A percentile compares a stretch with the other conserved stretches of the same genome.
phyloP scores from a whole-genome alignment of 1,139 yeast genomes.

The Suhomyces terraborum region DNA sequence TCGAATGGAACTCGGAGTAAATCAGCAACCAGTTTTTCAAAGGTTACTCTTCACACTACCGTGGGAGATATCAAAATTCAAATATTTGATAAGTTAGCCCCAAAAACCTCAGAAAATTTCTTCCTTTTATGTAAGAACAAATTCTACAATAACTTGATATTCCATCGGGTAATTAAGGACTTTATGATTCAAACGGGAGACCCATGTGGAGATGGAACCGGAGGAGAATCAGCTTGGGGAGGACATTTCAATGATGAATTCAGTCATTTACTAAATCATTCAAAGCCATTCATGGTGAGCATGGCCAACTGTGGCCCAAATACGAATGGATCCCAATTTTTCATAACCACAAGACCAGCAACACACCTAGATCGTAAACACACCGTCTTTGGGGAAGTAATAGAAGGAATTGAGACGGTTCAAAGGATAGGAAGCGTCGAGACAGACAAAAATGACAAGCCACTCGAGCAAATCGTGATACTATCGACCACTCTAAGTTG shows the following conservation, averaged over 20 bases:
- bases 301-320: slow-evolving; percentile 44
- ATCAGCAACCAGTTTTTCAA: slow-evolving; percentile 5
- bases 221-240: slow-evolving; percentile 52
- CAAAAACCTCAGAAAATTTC: slow-evolving; percentile 49
- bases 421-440: slow-evolving; percentile 27
- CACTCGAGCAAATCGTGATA: slow-evolving; percentile 25
- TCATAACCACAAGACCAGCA: slow-evolving; percentile 32
- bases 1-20: slow-evolving; percentile 1
- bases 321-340: slow-evolving; percentile 37
- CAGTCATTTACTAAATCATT: slow-evolving; percentile 36
- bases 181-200: slow-evolving; percentile 60
- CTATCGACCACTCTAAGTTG: slow-evolving; percentile 21
- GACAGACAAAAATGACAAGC: slow-evolving; percentile 27
- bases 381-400: slow-evolving; percentile 34
- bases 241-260: slow-evolving; percentile 47
- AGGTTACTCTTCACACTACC: slow-evolving; percentile 43
- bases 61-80: slow-evolving; percentile 46
- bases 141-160: slow-evolving; percentile 43
- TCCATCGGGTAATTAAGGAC: slow-evolving; percentile 49
- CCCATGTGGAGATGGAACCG: slow-evolving; percentile 52
- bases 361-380: slow-evolving; percentile 33
- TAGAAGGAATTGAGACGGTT: slow-evolving; percentile 31
- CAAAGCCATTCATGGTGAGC: slow-evolving; percentile 45
- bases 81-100: slow-evolving; percentile 39
- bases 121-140: slow-evolving; percentile 35